These are phyloP conservation scores for Colletotrichum camelliae DNA, from an alignment of 2,329 filamentous ascomycete genomes.

Conservation along the genomic window DNA sequence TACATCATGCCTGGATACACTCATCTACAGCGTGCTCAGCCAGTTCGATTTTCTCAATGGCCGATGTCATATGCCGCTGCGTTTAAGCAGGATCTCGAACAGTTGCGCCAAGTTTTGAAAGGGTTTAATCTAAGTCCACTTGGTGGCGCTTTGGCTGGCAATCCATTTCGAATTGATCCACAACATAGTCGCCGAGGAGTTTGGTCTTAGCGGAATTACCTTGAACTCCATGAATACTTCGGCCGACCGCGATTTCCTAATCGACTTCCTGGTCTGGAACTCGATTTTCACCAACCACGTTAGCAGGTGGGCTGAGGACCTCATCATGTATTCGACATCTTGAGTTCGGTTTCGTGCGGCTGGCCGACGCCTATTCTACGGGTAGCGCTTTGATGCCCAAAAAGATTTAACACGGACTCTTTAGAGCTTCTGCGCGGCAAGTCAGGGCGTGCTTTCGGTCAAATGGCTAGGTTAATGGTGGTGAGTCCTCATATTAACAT, in stretches of 20 bases:
- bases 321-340: constrained; percentile 59
- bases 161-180: constrained; percentile 34
- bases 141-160: constrained; percentile 30
- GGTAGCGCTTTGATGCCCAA: constrained; percentile 26
- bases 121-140: constrained; percentile 31
- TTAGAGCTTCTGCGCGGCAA: constrained; percentile 33
- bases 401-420: constrained; percentile 28
- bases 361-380: constrained; percentile 29
- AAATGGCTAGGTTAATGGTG: constrained; percentile 69
- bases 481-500: constrained; percentile 30
- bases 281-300: constrained; percentile 74
- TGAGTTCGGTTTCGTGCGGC: constrained; percentile 27
- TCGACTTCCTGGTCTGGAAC: constrained; percentile 75
- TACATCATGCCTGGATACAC: constrained; percentile 34
- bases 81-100: constrained; percentile 30
- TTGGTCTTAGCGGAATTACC: constrained; percentile 73
- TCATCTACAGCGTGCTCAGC: constrained; percentile 30
- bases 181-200: constrained; percentile 55
- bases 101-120: constrained; percentile 26
- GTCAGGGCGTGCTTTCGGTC: constrained; percentile 41
- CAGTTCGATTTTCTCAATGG: constrained; percentile 28
- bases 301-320: constrained; percentile 74
- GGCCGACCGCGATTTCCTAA: constrained; percentile 74
- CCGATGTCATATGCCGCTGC: constrained; percentile 27
- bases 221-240: constrained; percentile 76